Evolutionary conservation across 768 basidiomycete species (phyloP), one percentile per base, ranked within the genome.

Genomic region (Lactifluus subvellereus): DNA sequence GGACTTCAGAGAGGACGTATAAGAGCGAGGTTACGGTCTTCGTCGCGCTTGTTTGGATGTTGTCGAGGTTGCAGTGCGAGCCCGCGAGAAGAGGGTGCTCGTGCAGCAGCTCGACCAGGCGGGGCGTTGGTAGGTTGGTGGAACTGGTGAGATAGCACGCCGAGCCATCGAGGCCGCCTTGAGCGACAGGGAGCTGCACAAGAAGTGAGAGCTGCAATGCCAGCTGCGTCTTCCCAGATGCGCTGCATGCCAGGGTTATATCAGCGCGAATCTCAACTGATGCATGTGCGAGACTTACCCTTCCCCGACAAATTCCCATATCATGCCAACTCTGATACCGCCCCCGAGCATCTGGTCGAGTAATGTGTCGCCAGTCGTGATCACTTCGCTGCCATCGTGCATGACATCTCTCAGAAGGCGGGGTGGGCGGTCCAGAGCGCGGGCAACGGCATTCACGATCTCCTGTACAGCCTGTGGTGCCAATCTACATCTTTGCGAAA

Each of bases 221-320:
- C 5, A 98, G 74, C 69, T 98, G 94, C 0, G 94, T 94, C 76
- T 99, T 99, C 43, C 97, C 97, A 32, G 96, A 86, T 27, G 94
- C 88, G 71, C 97, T 99, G 71, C 16, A 42, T 45, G 1, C 20
- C 6, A 42, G 33, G 18, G 33, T 59, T 37, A 47, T 54, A 18
- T 35, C 1, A 16, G 47, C 50, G 57, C 30, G 33, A 22, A 48
- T 35, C 40, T 27, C 14, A 32, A 32, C 16, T 52, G 49, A 59
- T 55, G 20, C 20, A 57, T 27, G 27, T 48, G 40, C 20, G 30
- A 56, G 22, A 70, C 75, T 64, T 73, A 94, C 94, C 92, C 91
- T 79, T 96, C 91, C 32, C 94, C 94, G 13, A 81, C 85, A 45
- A 96, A 75, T 68, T 98, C 94, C 84, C 91, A 95, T 3, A 98